Evolutionary conservation across 768 basidiomycete species (phyloP), one percentile per base, ranked within the genome.

Genomic region (Amanita molliuscula): DNA sequence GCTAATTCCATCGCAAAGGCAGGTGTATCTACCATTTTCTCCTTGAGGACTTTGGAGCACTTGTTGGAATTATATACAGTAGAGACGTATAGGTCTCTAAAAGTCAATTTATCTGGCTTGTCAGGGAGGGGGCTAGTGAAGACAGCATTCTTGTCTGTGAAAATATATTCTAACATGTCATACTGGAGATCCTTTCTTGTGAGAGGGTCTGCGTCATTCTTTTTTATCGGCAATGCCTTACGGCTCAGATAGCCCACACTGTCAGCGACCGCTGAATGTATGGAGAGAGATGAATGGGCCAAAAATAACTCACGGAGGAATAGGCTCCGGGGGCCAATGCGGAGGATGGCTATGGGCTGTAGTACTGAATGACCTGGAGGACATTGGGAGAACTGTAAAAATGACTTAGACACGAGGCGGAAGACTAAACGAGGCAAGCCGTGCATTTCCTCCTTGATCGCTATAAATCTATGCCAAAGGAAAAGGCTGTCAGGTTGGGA

Each of bases 41-140:
- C 84, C 65, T 87, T 84, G 63, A 92, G 75, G 36, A 87, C 84
- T 67, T 89, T 89, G 56, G 89, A 91, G 62, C 84, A 90, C 71
- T 84, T 89, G 63, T 70, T 78, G 31, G 86, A 90, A 63, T 81
- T 79, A 66, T 82, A 83, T 55, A 92, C 64, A 7, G 88, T 81
- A 57, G 85, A 82, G 55, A 89, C 77, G 62, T 92, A 95, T 54
- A 94, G 76, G 61, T 90, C 84, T 58, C 77, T 76, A 62, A 95
- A 93, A 58, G 81, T 79, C 64, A 88, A 72, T 64, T 75, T 79
- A 33, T 66, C 59, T 23, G 70, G 59, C 45, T 71, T 71, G 51
- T 70, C 72, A 29, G 75, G 73, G 46, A 56, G 67, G 53, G 84
- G 79, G 58, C 77, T 75, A 52, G 87, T 85, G 67, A 93, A 95